Conservation (phyloP, 1,139 yeast species). For the Debaryomycetaceae sp. region DNA sequence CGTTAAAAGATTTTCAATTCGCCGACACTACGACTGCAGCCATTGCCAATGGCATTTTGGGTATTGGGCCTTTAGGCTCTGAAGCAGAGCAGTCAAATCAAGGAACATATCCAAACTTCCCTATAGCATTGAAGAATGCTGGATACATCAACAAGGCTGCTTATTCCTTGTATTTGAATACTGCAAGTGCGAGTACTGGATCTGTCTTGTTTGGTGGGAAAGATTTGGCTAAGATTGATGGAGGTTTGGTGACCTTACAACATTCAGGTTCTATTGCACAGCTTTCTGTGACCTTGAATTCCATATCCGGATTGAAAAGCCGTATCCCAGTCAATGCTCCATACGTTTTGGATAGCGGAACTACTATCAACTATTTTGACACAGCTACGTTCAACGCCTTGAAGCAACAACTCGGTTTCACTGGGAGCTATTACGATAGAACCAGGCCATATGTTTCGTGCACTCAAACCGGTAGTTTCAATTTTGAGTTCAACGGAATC, state of each 20-base stretch:
- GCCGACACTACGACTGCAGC: conserved; percentile 13
- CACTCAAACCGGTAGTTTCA: conserved; percentile 3
- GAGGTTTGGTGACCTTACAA: conserved; percentile 11
- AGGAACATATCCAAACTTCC: conserved; percentile 24
- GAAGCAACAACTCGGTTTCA: conserved; percentile 11
- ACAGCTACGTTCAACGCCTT: conserved; percentile 15
- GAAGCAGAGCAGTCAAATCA: conserved; percentile 27
- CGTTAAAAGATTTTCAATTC: conserved; percentile 12
- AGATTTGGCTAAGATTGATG: conserved; percentile 16
- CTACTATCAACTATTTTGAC: conserved; percentile 27
- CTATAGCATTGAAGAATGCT: conserved; percentile 20
- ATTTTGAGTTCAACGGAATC: conserved; percentile 15
- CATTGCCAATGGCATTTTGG: conserved; percentile 14
- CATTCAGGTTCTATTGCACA: conserved; percentile 15
- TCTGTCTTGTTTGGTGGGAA: conserved; percentile 19
- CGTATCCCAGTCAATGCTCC: background rate
- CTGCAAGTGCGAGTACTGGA: conserved; percentile 16
- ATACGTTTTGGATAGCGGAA: conserved; percentile 19
- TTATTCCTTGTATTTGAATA: conserved; percentile 31
- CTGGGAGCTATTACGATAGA: background rate
- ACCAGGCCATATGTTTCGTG: conserved; percentile 2
- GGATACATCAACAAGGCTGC: conserved; percentile 25
- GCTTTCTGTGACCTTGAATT: conserved; percentile 6
- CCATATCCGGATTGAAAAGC: conserved; percentile 1
- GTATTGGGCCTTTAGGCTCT: conserved; percentile 40